Evolutionary conservation across 1,139 yeast genomes (phyloP), one percentile per base, ranked within the genome.

Genomic region (Suhomyces chickasaworum): DNA sequence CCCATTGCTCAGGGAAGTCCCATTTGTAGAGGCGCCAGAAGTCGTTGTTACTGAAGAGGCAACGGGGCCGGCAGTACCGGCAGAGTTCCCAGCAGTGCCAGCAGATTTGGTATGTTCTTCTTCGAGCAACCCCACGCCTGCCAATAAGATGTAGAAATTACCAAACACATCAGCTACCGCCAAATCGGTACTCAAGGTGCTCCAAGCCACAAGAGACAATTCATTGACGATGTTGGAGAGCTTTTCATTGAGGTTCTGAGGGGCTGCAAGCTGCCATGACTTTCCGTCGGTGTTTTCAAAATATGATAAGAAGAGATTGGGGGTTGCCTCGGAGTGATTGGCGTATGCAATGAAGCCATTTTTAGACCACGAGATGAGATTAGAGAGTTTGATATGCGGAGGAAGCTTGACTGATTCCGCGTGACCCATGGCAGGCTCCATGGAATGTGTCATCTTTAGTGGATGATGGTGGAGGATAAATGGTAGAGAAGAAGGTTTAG

Each of bases 291-390:
- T 61, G 53, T 87, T 81, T 53, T 81, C 86, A 44, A 86, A 62
- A 60, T 83, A 81, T 2, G 90, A 80, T 50, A 86, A 66, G 44
- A 69, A 66, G 35, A 86, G 61, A 50, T 66, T 71, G 38, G 46
- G 17, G 3, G 39, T 15, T 10, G 39, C 13, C 7, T 22, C n/a
- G 18, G 30, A 21, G 43, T 66, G 59, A 34, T 60, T 61, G 4
- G 80, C 68, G 54, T 81, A 85, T 2, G 91, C 93, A 20, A 87
- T 75, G 56, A 84, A 81, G 15, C 95, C 95, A 57, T 82, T 83
- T 51, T 80, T 75, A 16, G 90, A 84, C 95, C 95, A 87, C 16
- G 89, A 77, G 27, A 86, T 73, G 40, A 54, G 51, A 18, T 38
- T 38, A 18, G 41, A 17, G n/a, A 36, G 22, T 35, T 33, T 40